Percentiles rank a stretch among this genome's conserved stretches.
phyloP scores from a whole-genome alignment of 139 green algal species.

The Chlorella sp. region DNA sequence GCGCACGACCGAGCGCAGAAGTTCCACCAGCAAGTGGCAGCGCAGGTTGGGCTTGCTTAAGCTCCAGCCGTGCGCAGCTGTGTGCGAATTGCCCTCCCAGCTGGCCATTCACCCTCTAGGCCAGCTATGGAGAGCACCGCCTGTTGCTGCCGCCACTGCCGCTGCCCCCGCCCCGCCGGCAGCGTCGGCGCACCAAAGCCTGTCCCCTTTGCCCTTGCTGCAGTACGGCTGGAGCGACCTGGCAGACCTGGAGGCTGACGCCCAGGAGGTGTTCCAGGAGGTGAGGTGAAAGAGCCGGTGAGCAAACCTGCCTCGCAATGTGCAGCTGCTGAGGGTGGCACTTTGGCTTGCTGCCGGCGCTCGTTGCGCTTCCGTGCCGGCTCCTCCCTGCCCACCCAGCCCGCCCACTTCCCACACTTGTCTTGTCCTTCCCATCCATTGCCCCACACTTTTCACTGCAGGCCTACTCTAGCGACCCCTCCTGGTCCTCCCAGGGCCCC shows the following conservation, averaged over 20 bases:
- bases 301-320: no score
- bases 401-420: neutral
- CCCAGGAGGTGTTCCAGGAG: constrained; percentile 49
- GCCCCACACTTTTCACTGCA: constrained; percentile 14
- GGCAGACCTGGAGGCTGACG: constrained; percentile 57
- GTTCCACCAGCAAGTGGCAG: neutral
- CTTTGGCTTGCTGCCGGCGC: no score
- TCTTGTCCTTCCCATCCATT: neutral
- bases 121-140: no score
- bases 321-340: neutral
- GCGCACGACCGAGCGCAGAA: constrained; percentile 45
- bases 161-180: neutral
- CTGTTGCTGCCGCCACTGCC: neutral
- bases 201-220: neutral
- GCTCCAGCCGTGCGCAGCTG: no score
- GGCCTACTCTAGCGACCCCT: constrained; percentile 56
- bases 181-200: neutral
- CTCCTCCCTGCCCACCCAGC: neutral
- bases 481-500: constrained; percentile 47
- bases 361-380: neutral
- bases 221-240: constrained; percentile 64
- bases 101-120: no score
- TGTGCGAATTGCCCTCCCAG: no score
- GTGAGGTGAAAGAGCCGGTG: neutral
- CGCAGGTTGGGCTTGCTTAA: neutral